Evolutionary conservation across 2,329 filamentous ascomycete genomes (phyloP), one percentile per base, ranked within the genome.

Genomic region (Teratosphaeria viscida): DNA sequence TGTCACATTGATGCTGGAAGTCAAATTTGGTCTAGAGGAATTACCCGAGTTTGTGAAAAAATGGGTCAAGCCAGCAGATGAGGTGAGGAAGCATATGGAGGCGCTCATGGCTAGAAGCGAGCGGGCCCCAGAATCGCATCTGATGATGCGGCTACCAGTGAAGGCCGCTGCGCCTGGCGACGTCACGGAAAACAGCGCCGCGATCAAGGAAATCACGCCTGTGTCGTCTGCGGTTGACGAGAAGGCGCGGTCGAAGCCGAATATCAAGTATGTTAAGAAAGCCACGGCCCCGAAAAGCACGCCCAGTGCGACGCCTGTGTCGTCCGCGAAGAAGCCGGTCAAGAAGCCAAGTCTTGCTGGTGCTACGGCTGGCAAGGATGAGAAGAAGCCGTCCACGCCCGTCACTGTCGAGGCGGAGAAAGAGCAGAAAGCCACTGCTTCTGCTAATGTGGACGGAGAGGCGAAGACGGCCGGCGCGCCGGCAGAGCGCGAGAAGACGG

Each of bases 1-100:
- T 1, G 81, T 92, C 81, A 86, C 84, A 1, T 64, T 74, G 59
- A 73, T 72, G 66, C 80, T 85, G 61, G 79, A 82, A 49, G 76
- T 86, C 52, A 76, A 79, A 43, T 79, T 80, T 55, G 72, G 76
- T 29, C 77, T 81, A 57, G 75, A 80, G 19, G 76, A 78, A 43
- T 75, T 81, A 14, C 75, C 85, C 14, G 79, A 82, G 59, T 79
- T 81, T 3, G 73, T 86, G 10, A 76, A 77, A 34, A 78, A 80
- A 23, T 81, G 82, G 58, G 80, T 85, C 23, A 82, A 81, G 60
- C 76, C 80, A 2, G 70, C 77, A 3, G 76, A 79, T 1, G 80
- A 81, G 63, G 80, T 82, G 3, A 75, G 78, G 61, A 77, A 76
- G 62, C 77, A 81, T 64, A 83, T 84, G 81, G 78, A 81, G 59